phyloP scores from a whole-genome alignment of 306 rosid species.

The Cicer yamashitae region DNA sequence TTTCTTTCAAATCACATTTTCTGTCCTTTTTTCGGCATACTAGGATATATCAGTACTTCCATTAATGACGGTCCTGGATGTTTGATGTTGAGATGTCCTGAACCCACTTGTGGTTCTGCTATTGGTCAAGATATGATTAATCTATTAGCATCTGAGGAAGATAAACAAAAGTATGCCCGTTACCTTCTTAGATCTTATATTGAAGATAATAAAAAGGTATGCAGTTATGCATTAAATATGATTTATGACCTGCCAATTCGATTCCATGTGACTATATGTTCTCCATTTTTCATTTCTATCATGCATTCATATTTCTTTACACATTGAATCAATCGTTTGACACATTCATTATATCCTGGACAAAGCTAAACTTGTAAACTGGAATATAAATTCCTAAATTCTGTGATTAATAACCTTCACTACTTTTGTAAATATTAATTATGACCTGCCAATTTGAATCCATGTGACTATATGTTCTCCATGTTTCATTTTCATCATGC shows the following conservation, averaged over 20 bases:
- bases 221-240: constrained; percentile 47
- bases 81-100: constrained; percentile 90
- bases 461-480: constrained; percentile 9
- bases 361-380: neutral
- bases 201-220: constrained; percentile 91
- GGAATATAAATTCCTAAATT: constrained; percentile 15
- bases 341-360: constrained; percentile 15
- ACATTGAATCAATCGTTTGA: constrained; percentile 8
- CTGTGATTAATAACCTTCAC: constrained; percentile 28
- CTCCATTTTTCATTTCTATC: constrained; percentile 26
- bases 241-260: constrained; percentile 21
- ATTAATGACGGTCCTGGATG: constrained; percentile 95
- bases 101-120: constrained; percentile 84
- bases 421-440: constrained; percentile 21
- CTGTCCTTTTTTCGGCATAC: constrained; percentile 31
- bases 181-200: constrained; percentile 87
- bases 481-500: constrained; percentile 29
- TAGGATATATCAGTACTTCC: constrained; percentile 80
- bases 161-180: constrained; percentile 71
- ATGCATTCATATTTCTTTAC: constrained; percentile 23
- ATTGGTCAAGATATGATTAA: constrained; percentile 84
- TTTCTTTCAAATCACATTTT: constrained; percentile 9
- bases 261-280: constrained; percentile 18
- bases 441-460: constrained; percentile 24
- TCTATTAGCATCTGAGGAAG: constrained; percentile 62